Conservation (phyloP, 129 eudicot species). For the Chrysanthemum lavandulifolium region DNA sequence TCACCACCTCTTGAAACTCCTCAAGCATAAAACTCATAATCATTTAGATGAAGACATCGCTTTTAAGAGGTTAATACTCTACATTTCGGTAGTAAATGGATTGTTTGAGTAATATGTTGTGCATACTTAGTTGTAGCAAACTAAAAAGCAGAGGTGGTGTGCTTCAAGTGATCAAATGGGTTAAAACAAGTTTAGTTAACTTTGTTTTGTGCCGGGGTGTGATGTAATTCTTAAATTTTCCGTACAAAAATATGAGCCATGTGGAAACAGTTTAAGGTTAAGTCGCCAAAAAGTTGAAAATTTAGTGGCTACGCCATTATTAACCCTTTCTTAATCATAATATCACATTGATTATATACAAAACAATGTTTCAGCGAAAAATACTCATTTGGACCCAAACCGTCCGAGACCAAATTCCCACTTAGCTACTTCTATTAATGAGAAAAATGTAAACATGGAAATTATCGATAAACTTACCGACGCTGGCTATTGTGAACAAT, state of each 20-base stretch:
- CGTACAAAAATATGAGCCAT: too few relatives aligned
- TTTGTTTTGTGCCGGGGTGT: too few relatives aligned
- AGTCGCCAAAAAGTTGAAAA: too few relatives aligned
- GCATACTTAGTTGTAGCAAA: neutral
- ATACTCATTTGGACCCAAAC: neutral
- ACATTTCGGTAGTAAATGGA: neutral
- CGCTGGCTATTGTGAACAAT: too few relatives aligned
- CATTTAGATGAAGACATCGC: neutral
- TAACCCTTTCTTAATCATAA: too few relatives aligned
- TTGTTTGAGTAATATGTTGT: neutral
- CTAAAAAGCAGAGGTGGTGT: too few relatives aligned
- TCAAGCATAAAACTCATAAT: conserved; percentile 14
- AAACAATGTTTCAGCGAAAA: neutral
- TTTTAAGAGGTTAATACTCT: neutral
- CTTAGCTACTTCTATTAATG: neutral
- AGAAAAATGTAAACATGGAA: neutral
- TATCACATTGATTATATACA: too few relatives aligned
- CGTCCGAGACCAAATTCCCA: neutral
- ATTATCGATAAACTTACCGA: conserved; percentile 35
- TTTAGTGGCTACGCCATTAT: too few relatives aligned
- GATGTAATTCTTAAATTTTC: too few relatives aligned
- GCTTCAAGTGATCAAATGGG: too few relatives aligned
- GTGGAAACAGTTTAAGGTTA: too few relatives aligned
- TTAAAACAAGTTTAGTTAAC: too few relatives aligned
- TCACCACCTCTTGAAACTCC: conserved; percentile 52